Base-by-base conservation (phyloP, 2,329 filamentous ascomycete genomes). In the Aaosphaeria pasadenensis region DNA sequence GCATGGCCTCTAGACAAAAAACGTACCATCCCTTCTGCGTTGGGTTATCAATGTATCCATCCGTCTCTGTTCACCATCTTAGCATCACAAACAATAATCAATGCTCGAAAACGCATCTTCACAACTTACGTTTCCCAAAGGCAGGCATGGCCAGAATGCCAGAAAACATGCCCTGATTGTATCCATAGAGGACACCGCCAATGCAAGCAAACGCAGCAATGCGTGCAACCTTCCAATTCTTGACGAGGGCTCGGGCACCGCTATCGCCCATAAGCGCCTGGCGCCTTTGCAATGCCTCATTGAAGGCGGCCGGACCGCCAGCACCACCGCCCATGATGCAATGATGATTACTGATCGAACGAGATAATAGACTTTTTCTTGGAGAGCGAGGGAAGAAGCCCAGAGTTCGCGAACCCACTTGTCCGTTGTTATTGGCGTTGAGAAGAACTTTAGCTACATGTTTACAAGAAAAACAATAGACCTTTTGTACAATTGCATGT, bases 111-210 rank as follows among this genome's bases (percentile, higher is more conserved):
- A 24, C 17, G 17, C 17, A 24, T 24, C 7, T 36, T 36, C 33
- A 9, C 9, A 40, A 57, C 65, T 59, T 56, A 73, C 69, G 68
- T 40, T 64, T 51, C 38, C 70, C 69, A 52, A 78, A 79, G 1
- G 72, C 70, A 4, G 64, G 59, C 76, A 79, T 79, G 24, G 73
- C 75, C 46, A 82, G 58, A 24, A 91, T 81, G 28, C 87, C 86
- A n/a, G 82, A 82, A 70, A 89, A 88, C 70, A 89, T 85, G 56
- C 87, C 87, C 49, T 89, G 85, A 62, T 90, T 89, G 71, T 89
- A 90, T 17, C 87, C 85, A 64, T 88, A 83, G 30, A 80, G 71
- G 17, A 80, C 63, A 45, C 78, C 78, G 57, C 77, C 77, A 31
- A 81, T 63, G 50, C 73, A 78, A 5, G 75, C 74, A 50, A 82